Evolutionary conservation across 768 basidiomycete species (phyloP).

Genomic region (Lyophyllum atratum): DNA sequence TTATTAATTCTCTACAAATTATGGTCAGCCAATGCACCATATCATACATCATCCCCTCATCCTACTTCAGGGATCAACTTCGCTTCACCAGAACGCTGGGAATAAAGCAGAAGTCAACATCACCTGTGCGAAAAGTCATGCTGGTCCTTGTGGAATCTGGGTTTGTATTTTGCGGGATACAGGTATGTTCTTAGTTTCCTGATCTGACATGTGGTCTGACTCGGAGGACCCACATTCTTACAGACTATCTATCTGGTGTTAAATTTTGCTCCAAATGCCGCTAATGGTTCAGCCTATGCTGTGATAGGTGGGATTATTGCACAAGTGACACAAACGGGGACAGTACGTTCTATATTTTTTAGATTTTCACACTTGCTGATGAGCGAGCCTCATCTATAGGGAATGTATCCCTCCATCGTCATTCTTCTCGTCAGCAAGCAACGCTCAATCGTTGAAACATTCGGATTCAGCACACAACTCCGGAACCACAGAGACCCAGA

Average conservation of each 20-base stretch:
- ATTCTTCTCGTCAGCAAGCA: neutral
- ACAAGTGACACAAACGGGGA: no score
- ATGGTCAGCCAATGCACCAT: neutral
- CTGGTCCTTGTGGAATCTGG: neutral
- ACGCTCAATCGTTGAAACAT: neutral
- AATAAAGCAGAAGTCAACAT: neutral
- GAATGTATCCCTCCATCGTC: neutral
- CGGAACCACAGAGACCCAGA: no score
- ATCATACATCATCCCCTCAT: neutral
- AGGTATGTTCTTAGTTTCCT: neutral
- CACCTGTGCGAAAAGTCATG: neutral
- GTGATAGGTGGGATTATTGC: no score
- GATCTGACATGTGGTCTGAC: neutral
- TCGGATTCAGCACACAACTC: neutral
- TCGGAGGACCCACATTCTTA: neutral
- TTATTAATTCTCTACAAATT: neutral
- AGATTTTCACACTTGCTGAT: neutral
- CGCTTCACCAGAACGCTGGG: neutral
- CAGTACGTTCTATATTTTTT: neutral
- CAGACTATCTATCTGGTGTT: neutral
- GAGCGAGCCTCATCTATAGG: neutral
- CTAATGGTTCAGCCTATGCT: no score
- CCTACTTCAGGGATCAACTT: neutral
- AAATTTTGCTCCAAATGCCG: no score
- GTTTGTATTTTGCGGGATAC: neutral